Base-by-base conservation (phyloP, 2,329 filamentous ascomycete genomes). In the Colletotrichum musicola region DNA sequence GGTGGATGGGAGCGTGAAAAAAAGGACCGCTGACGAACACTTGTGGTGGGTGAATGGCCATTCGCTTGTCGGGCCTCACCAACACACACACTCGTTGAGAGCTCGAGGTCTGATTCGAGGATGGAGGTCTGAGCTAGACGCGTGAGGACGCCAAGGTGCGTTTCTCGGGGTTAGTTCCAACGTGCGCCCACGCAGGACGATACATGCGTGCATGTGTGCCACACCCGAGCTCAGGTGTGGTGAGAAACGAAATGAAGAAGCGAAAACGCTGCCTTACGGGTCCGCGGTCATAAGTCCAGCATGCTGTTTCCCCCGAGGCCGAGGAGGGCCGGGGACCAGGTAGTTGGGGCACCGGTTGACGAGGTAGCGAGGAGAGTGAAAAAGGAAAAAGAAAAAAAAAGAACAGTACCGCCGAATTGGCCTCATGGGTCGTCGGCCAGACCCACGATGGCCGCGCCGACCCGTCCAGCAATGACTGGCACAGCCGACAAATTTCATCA, bases 211-310 rank as follows among this genome's bases (percentile, higher is more conserved):
- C 30, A 20, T 57, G 61, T 57, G 61, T 57, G 61, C 38, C 65
- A 64, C 65, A 54, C 53, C 47, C 22, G 18, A 16, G 38, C 30
- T 40, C 12, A 22, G 22, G 20, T 44, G 38, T 30, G 50, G 14
- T n/a, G 51, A 47, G 47, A 55, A 51, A 35, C 50, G 47, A 13
- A 60, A 49, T 55, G 30, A 54, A 20, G 55, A 51, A 30, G 56
- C 40, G 57, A 56, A 69, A 62, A 61, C 14, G 66, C 59, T 56
- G 65, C 62, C 61, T 57, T 64, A 54, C 42, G 55, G 60, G 46
- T 59, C 57, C 44, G 51, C 64, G 59, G 53, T 46, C 51, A 51
- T 7, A 44, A 50, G 38, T 13, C 30, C 27, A 59, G 20, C 25
- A 42, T 62, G 42, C 58, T 58, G 58, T 49, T 62, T 62, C 42